Base-by-base conservation (phyloP, 148 eudicot genomes). In the Vaccinium darrowii region DNA sequence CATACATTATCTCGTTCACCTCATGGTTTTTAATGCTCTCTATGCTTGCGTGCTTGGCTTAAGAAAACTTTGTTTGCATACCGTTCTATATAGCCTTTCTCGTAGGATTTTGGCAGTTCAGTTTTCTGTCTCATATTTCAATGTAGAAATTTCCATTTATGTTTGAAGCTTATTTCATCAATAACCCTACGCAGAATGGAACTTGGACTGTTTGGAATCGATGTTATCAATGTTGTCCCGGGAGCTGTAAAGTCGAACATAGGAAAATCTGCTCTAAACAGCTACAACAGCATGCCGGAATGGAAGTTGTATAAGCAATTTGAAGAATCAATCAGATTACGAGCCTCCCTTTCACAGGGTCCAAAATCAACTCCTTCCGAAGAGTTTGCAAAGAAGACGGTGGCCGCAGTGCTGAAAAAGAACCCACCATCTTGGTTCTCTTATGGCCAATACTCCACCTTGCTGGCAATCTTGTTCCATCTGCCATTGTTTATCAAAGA, bases 231-330 rank as follows among this genome's bases (percentile, higher is more conserved):
- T 72, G 89, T 94, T 52, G 97, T 90, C 11, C 98, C 98, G 0
- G 98, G 99, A 84, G 98, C 91, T 15, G 84, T 94, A 30, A 91
- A 58, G 81, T 93, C 98, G 10, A 94, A 94, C 57, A 58, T 96
- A 63, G 99, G 91, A 65, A 90, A 92, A 23, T 86, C 98, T 1
- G 95, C 95, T 67, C 51, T 87, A 43, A 85, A 90, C 33, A 86
- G 67, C 74, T 91, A 91, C 84, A 90, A 71, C 63, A 77, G 49
- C 54, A 88, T 93, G 93, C 94, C 97, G 14, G 95, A 96, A 89
- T 94, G 95, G 99, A 96, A 94, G 84, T 54, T 93, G 76, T 96
- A 93, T 91, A 94, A 94, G 88, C 81, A 82, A 71, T 96, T 88
- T 56, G 93, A 90, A n/a, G 89, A 84, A 79, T 90, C 93, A 47